These are phyloP conservation scores for Fistulina hepatica DNA, from an alignment of 1,284 basidiomycete genomes.

Conservation along the genomic window DNA sequence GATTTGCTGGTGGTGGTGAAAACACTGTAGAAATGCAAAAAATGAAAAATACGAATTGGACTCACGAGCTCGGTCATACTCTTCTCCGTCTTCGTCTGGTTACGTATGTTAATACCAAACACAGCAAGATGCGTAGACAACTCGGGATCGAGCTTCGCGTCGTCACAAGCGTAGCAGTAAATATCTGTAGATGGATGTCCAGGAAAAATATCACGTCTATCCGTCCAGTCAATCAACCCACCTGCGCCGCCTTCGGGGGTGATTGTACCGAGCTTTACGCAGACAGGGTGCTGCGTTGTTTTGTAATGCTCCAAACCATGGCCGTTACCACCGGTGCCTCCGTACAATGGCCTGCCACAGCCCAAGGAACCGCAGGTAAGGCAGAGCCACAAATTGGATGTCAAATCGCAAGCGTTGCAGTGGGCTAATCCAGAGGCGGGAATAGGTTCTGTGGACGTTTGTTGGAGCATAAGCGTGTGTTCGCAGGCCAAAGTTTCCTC, in stretches of 20 bases:
- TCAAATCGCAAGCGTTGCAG: slow-evolving; percentile 14
- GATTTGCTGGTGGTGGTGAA: slow-evolving; percentile 57
- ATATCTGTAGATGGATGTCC: slow-evolving; percentile 55
- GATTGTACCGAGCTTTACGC: slow-evolving; percentile 95
- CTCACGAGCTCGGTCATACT: slow-evolving; percentile 90
- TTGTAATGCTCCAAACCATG: slow-evolving; percentile 83
- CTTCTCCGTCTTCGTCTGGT: slow-evolving; percentile 90
- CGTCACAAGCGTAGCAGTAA: slow-evolving; percentile 91
- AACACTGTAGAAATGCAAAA: background rate
- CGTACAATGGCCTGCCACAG: slow-evolving; percentile 84
- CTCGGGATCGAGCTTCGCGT: slow-evolving; percentile 74
- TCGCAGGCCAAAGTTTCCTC: slow-evolving; percentile 87
- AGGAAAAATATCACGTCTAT: too few relatives aligned
- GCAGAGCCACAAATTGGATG: slow-evolving; percentile 77
- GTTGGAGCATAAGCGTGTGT: slow-evolving; percentile 76
- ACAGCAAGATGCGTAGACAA: slow-evolving; percentile 66
- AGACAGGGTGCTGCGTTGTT: slow-evolving; percentile 68
- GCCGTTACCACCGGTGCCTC: slow-evolving; percentile 80
- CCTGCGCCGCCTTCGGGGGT: slow-evolving; percentile 90
- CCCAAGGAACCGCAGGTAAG: slow-evolving; percentile 90
- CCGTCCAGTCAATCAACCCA: slow-evolving; percentile 24
- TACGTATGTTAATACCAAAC: slow-evolving; percentile 83
- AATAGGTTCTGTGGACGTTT: slow-evolving; percentile 44
- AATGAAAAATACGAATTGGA: slow-evolving; percentile 3
- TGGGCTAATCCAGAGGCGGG: slow-evolving; percentile 39